Conservation (phyloP, 2,329 filamentous ascomycete species). For the Fusarium pseudocircinatum region DNA sequence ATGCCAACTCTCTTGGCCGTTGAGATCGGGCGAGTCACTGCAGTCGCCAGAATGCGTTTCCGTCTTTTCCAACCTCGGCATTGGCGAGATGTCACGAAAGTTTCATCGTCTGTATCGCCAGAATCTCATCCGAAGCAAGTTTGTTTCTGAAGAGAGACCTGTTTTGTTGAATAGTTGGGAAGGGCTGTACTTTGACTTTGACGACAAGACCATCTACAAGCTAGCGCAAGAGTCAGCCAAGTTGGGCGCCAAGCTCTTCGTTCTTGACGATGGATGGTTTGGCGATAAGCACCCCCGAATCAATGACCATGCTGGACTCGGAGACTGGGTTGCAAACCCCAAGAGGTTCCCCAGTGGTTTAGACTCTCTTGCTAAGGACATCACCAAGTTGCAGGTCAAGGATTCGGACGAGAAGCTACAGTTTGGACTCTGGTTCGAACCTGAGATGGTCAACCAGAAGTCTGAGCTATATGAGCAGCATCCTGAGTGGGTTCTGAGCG, state of each 20-base stretch:
- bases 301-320: constrained; percentile 66
- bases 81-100: constrained; percentile 70
- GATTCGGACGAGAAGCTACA: constrained; percentile 59
- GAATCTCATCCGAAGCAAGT: constrained; percentile 67
- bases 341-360: constrained; percentile 68
- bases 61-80: constrained; percentile 66
- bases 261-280: constrained; percentile 75
- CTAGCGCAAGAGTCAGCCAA: constrained; percentile 66
- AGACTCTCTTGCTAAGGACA: constrained; percentile 58
- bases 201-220: constrained; percentile 63
- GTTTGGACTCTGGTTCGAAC: constrained; percentile 75
- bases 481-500: constrained; percentile 71
- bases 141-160: constrained; percentile 61
- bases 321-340: constrained; percentile 70
- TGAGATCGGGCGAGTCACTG: constrained; percentile 65
- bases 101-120: constrained; percentile 70
- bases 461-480: constrained; percentile 69
- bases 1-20: constrained; percentile 66
- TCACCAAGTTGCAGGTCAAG: constrained; percentile 59
- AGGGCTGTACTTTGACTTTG: constrained; percentile 67
- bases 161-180: constrained; percentile 74
- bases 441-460: constrained; percentile 73
- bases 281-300: constrained; percentile 66
- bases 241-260: constrained; percentile 70
- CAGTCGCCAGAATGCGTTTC: constrained; percentile 70